Base-by-base conservation (phyloP, 176 grass and related monocot genomes). In the bread wheat (Triticum aestivum) region DNA sequence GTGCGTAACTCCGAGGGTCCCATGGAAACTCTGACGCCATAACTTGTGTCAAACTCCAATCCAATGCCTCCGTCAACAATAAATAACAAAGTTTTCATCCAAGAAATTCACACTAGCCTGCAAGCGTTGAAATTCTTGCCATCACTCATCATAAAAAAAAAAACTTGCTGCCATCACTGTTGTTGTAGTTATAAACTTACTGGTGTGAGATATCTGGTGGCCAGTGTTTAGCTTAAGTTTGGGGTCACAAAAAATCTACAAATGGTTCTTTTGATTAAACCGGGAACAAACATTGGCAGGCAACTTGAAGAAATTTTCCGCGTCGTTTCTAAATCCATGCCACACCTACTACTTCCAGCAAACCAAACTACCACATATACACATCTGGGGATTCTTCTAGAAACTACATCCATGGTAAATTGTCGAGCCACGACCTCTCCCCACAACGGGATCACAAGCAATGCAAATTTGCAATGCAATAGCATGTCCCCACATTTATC, bases 371-470 rank as follows among this genome's bases (percentile, higher is more conserved):
- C 29, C 26, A 61, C 64, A 79, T 71, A 41, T 26, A 86, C 64
- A 82, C 64, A 82, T 45, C 15, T 86, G 9, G 20, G 56, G 56
- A 59, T 23, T 78, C 79, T 64, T 82, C 71, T 86, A 86, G 21
- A 83, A 90, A 15, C 54, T 39, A 44, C 74, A 79, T 61, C 33
- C 26, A 5, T 37, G 14, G 61, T 24, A 37, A 26, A 79, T 12
- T 72, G 75, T 62, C 29, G 27, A 73, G 75, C 20, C n/a, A 72
- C 5, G 83, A 72, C 23, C 69, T 65, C 39, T 68, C 27, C 64
- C 8, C 39, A 74, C 78, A 69, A 24, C 69, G 75, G 44, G 77
- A 67, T 14, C 2, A 12, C 59, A 59, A 37, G 65, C 34, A 81
- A 18, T 15, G 61, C 59, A 77, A 27, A 44, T 44, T 44, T 44